Evolutionary conservation across 345 rosid species (phyloP).

Genomic region (Eucalyptus brandiana): DNA sequence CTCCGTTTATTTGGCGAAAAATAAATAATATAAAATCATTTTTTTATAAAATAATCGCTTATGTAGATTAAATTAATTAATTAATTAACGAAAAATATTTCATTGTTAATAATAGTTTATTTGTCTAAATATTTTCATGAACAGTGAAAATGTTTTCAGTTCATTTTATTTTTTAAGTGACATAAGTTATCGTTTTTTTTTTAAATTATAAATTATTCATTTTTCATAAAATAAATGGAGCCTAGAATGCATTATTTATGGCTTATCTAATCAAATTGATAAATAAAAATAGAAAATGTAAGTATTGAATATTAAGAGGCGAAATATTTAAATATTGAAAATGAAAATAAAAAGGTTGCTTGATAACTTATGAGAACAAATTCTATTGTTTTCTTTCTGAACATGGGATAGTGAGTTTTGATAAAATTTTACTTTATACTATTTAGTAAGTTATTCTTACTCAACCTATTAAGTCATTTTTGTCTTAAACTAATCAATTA

Average conservation of each 20-base stretch:
- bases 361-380: neutral
- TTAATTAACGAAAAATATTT: accelerated
- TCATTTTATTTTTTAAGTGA: no score
- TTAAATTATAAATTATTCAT: no score
- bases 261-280: neutral
- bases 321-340: neutral
- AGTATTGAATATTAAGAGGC: neutral
- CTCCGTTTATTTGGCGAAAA: no score
- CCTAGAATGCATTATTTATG: no score
- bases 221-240: neutral
- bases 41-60: no score
- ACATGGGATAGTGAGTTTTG: neutral
- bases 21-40: no score
- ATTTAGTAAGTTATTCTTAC: neutral
- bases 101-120: accelerated
- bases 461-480: neutral
- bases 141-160: accelerated
- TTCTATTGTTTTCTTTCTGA: neutral
- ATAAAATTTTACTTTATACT: neutral
- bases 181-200: no score
- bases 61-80: no score
- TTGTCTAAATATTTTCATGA: neutral
- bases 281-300: neutral
- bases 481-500: neutral
- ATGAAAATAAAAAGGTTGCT: neutral